These are phyloP conservation scores for Paraglomus brasilianum DNA, from an alignment of 192 early-diverging fungal genomes.

Conservation along the genomic window DNA sequence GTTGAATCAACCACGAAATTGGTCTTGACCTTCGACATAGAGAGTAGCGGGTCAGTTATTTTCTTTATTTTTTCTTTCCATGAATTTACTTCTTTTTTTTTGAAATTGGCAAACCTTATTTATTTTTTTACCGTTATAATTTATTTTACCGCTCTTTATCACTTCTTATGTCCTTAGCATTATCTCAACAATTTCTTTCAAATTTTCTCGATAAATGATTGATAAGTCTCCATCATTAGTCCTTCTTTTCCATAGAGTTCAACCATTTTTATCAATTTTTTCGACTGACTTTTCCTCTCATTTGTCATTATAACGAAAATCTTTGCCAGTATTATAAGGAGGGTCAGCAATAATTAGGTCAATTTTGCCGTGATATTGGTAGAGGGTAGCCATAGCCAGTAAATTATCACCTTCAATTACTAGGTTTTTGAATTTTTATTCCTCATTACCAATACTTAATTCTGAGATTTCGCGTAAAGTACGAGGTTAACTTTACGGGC, in stretches of 20 bases:
- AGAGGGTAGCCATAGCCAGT: constrained; percentile 4
- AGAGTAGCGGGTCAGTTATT: constrained; percentile 19
- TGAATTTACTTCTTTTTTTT: no score
- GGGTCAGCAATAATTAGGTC: constrained; percentile 21
- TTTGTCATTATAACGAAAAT: constrained; percentile 26
- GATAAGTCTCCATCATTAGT: no score
- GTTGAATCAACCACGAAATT: constrained; percentile 43
- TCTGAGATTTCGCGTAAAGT: background rate
- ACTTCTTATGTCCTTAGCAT: no score
- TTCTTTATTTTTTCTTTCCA: no score
- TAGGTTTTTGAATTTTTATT: constrained; percentile 1
- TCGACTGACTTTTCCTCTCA: no score
- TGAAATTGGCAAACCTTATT: no score
- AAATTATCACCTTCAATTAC: constrained; percentile 23
- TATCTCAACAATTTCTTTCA: no score
- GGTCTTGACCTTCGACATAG: constrained; percentile 40
- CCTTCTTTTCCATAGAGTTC: no score
- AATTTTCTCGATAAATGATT: no score
- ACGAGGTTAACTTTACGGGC: constrained; percentile 4
- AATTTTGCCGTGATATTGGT: constrained; percentile 14
- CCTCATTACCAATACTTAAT: constrained; percentile 10
- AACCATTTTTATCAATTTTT: no score
- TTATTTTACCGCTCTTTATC: no score
- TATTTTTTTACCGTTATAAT: no score
- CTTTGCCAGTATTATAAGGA: constrained; percentile 25